Base-by-base conservation (phyloP, 163 green algal species). In the Scenedesmus sp. region DNA sequence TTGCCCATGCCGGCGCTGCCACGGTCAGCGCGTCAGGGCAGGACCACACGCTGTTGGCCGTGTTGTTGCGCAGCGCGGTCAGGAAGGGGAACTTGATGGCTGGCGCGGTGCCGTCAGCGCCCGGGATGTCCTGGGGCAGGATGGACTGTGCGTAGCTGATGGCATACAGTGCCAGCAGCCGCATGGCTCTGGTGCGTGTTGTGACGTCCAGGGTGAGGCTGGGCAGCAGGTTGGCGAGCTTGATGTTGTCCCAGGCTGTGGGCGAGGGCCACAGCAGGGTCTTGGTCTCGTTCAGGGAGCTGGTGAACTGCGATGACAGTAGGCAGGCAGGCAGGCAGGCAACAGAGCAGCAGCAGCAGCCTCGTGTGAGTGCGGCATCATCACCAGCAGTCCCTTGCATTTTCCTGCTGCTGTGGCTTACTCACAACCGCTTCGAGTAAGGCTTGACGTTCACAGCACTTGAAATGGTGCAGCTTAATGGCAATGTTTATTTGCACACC, bases 231-330 rank as follows among this genome's bases (percentile, higher is more conserved):
- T 88, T 10, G 18, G 16, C 77, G 6, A 92, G 79, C 34, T 10
- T 70, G 46, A 92, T 6, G 55, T 59, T 67, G 34, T 46, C n/a
- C 88, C 88, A 92, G 3, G 88, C 88, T 2, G n/a, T 3, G 0
- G 88, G 26, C 20, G 77, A 82, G 3, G 88, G 88, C 88, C 88
- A 92, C 88, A 92, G 79, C 15, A 92, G 64, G 16, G 60, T 92
- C 26, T 18, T 70, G 46, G 57, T 88, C 26, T n/a, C 59, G 59
- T 92, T 92, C 34, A 20, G 1, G 52, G 34, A 56, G 15, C 5
- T 73, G 26, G 79, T 34, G 55, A 74, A 92, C 88, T 91, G 87
- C 56, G 66, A 18, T 16, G 8, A 46, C 23, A 54, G 60, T 26
- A 82, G 70, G 20, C 6, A 23, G 5, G 70, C 10, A 73, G 20